Evolutionary conservation across 768 basidiomycete species (phyloP), one percentile per base, ranked within the genome.

Genomic region (Russula brevipes): DNA sequence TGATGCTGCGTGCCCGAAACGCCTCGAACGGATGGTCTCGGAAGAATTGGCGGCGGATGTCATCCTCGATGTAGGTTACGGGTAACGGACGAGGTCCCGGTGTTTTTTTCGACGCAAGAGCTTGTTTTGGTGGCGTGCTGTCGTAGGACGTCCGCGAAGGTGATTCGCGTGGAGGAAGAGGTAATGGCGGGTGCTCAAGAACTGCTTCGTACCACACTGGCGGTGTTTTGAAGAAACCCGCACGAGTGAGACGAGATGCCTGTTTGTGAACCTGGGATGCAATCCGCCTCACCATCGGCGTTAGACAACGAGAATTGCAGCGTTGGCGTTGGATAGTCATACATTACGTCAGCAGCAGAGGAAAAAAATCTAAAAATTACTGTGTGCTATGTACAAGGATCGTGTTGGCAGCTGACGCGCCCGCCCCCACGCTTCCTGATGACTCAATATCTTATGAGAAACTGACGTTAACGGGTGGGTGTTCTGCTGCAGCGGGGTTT

Each of bases 1-100:
- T 83, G 56, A 99, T 73, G 11, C 82, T 85, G 9, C 80, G 79
- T 2, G 93, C 85, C 47, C 95, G 81, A 75, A 95, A 90, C 2
- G 93, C 88, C 76, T 99, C 95, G 71, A 97, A 97, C 7, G 97
- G 94, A 73, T 97, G 95, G 77, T 99, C 97, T 46, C 80, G 79
- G 79, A 95, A 98, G 80, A 99, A 98, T 73, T 91, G 91, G 59
- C 85, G 80, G 41, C 97, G 85, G 61, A 98, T 78, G 65, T 82
- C 79, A 73, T 99, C 97, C 72, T 96, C 93, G 45, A 89, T 62
- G 72, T 94, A 97, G 58, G 79, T 78, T 55, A 98, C 81, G 11
- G 82, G 81, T 52, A 82, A 64, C 0, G 89, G 87, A 33, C 66
- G 66, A 4, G 69, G 59, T 6, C 51, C 64, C 16, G 59, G 54